A percentile compares a stretch with the other conserved stretches of the same genome.
Evolutionary conservation across 768 basidiomycete species (phyloP).

Genomic region (Trichaptum fuscoviolaceum): DNA sequence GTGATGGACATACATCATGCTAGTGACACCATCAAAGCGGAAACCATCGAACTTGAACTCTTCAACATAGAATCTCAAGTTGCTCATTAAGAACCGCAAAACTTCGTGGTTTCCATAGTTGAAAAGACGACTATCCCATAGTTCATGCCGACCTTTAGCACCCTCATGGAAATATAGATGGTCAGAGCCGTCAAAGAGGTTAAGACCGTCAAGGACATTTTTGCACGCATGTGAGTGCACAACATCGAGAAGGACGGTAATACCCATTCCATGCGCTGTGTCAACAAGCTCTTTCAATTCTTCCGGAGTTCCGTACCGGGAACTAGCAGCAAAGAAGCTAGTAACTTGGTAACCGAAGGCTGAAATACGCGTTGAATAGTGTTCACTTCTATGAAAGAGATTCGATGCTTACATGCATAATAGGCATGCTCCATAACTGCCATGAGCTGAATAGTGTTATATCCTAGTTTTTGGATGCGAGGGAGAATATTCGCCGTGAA

Average conservation of each 20-base stretch:
- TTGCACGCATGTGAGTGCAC: constrained; percentile 99
- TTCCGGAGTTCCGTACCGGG: constrained; percentile 93
- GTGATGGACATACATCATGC: constrained; percentile 99
- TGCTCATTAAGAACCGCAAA: constrained; percentile 89
- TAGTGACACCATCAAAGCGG: constrained; percentile 97
- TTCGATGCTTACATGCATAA: constrained; percentile 74
- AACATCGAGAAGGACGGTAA: constrained; percentile 91
- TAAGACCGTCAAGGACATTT: constrained; percentile 93
- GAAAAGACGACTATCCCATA: constrained; percentile 97
- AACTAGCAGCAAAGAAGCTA: constrained; percentile 94
- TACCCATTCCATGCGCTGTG: constrained; percentile 88
- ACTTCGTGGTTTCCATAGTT: constrained; percentile 97
- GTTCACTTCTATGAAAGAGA: constrained; percentile 7
- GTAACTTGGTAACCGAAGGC: constrained; percentile 99
- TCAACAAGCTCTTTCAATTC: constrained; percentile 95
- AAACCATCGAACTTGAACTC: constrained; percentile 96
- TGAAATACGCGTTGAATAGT: constrained; percentile 27
- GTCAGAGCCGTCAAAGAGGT: constrained; percentile 95
- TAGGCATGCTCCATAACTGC: constrained; percentile 98
- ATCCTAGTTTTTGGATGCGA: constrained; percentile 86
- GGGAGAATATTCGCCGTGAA: constrained; percentile 83
- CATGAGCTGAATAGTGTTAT: constrained; percentile 98
- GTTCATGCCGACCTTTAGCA: constrained; percentile 82
- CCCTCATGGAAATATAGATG: constrained; percentile 98
- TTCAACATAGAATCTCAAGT: constrained; percentile 92